Conservation (phyloP, 177 flowering plant species). For the Vitis hybrid region DNA sequence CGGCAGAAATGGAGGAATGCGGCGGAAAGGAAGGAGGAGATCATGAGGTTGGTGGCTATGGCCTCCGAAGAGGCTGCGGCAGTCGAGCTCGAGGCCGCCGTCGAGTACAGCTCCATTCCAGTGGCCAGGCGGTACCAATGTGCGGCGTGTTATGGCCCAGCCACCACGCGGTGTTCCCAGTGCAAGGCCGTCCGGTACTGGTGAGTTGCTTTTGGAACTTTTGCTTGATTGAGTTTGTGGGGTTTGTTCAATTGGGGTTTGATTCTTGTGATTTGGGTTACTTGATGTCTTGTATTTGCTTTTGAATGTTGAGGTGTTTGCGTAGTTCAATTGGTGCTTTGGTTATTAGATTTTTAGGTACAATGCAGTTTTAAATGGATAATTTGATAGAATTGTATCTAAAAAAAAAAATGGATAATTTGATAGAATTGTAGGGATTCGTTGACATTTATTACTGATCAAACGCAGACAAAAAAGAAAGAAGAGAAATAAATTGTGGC, state of each 20-base stretch:
- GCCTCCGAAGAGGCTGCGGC: constrained; percentile 45
- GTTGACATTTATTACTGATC: no score
- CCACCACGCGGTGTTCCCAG: constrained; percentile 44
- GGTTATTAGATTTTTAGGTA: not conserved
- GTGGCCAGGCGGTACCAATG: constrained; percentile 22
- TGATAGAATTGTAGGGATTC: no score
- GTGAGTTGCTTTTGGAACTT: constrained; percentile 17
- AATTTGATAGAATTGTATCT: no score
- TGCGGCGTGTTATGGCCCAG: constrained; percentile 38
- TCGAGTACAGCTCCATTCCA: constrained; percentile 14
- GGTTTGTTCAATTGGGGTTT: not conserved
- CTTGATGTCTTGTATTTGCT: not conserved
- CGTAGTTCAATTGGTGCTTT: not conserved
- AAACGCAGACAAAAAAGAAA: no score
- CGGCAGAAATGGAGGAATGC: constrained; percentile 38
- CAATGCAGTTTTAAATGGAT: no score
- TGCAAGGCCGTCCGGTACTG: constrained; percentile 52
- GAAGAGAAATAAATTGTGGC: no score
- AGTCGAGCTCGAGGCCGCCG: constrained; percentile 40
- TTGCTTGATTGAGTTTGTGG: not conserved
- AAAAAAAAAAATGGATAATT: no score
- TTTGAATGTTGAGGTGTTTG: not conserved
- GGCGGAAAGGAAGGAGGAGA: constrained; percentile 46
- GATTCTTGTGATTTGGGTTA: not conserved
- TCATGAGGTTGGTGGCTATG: constrained; percentile 32